phyloP scores from a whole-genome alignment of 106 monocot species.

The Apostasia shenzhenica region DNA sequence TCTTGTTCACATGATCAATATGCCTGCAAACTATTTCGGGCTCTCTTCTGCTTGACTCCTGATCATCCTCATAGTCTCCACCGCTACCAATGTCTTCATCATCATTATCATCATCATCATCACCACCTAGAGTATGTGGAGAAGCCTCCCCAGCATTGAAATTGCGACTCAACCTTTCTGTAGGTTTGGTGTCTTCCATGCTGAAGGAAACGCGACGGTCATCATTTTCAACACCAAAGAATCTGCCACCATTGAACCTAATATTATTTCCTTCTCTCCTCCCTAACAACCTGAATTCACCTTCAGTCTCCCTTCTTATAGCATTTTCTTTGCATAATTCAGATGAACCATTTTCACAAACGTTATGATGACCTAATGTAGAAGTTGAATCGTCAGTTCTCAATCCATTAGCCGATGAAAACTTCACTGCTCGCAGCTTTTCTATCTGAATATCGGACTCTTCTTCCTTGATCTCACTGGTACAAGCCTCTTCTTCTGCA shows the following conservation, averaged over 20 bases:
- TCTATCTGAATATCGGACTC: conserved; percentile 31
- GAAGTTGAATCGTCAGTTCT: conserved; percentile 16
- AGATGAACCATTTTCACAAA: conserved; percentile 37
- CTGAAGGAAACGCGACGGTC: conserved; percentile 67
- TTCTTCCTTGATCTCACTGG: conserved; percentile 30
- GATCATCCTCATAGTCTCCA: conserved; percentile 29
- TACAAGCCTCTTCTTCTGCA: conserved; percentile 23
- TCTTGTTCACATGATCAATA: conserved; percentile 75
- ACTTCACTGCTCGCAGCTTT: conserved; percentile 13
- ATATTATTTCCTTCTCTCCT: conserved; percentile 58
- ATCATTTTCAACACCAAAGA: conserved; percentile 54
- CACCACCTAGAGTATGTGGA: conserved; percentile 5
- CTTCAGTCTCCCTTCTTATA: conserved; percentile 82
- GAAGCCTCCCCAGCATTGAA: conserved; percentile 46
- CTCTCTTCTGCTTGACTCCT: conserved; percentile 59
- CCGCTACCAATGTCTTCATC: conserved; percentile 33
- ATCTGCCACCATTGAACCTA: conserved; percentile 51
- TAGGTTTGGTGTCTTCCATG: conserved; percentile 33
- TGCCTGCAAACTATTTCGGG: conserved; percentile 74
- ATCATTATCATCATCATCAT: conserved; percentile 7
- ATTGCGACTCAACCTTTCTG: conserved; percentile 23
- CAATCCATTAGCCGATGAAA: conserved; percentile 26
- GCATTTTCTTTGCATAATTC: conserved; percentile 61
- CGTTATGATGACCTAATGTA: conserved; percentile 7
- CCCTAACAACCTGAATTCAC: conserved; percentile 72